These are phyloP conservation scores for Colletotrichum somersetense DNA, from an alignment of 2,329 filamentous ascomycete genomes.

Conservation along the genomic window DNA sequence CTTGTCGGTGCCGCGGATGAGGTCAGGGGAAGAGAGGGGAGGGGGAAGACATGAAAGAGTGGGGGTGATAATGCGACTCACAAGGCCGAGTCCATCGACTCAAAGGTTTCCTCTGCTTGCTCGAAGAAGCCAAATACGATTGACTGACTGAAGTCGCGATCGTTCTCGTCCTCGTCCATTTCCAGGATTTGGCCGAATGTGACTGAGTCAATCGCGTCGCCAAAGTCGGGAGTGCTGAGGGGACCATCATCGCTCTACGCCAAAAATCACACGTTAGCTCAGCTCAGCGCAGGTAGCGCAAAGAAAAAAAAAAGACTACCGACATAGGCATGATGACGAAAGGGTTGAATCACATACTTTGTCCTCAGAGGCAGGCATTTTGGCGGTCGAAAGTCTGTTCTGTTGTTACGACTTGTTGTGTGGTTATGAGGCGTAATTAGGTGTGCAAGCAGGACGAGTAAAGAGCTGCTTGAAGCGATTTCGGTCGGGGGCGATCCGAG, in stretches of 20 bases:
- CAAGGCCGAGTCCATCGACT: slow-evolving; percentile 85
- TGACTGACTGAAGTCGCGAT: slow-evolving; percentile 87
- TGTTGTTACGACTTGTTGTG: slow-evolving; percentile 15
- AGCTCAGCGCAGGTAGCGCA: slow-evolving; percentile 34
- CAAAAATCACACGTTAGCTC: slow-evolving; percentile 28
- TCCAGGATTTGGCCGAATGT: slow-evolving; percentile 97
- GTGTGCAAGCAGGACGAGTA: slow-evolving; percentile 24
- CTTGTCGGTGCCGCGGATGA: slow-evolving; percentile 11
- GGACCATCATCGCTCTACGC: slow-evolving; percentile 44
- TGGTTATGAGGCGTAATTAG: slow-evolving; percentile 18
- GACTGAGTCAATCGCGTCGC: slow-evolving; percentile 79
- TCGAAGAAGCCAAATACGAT: slow-evolving; percentile 95
- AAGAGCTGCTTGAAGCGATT: slow-evolving; percentile 18
- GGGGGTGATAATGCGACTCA: slow-evolving; percentile 63
- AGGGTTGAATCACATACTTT: slow-evolving; percentile 48
- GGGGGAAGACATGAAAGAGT: neutral
- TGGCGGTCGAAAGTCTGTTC: slow-evolving; percentile 19
- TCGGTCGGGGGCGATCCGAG: slow-evolving; percentile 27
- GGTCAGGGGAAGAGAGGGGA: slow-evolving; percentile 20
- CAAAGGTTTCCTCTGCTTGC: slow-evolving; percentile 88
- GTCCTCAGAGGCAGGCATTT: slow-evolving; percentile 47
- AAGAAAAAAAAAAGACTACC: slow-evolving; percentile 19
- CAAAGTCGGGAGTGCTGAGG: slow-evolving; percentile 60
- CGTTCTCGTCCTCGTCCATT: slow-evolving; percentile 93
- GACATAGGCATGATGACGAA: slow-evolving; percentile 44